phyloP scores from a whole-genome alignment of 768 basidiomycete species.

The Suillus weaverae region DNA sequence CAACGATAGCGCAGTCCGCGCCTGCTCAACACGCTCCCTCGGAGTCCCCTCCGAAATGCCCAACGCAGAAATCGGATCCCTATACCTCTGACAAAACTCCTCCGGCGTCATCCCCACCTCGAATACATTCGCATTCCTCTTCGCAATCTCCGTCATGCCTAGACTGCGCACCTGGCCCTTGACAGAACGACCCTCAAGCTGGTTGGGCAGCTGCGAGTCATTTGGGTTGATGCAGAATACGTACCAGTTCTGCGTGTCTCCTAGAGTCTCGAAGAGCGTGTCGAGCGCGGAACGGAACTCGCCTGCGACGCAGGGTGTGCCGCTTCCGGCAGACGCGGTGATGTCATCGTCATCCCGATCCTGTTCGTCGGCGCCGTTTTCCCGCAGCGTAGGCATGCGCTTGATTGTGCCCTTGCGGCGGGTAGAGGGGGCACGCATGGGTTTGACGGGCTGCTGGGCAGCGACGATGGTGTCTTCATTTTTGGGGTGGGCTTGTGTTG shows the following conservation, averaged over 20 bases:
- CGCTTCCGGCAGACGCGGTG: conserved; percentile 31
- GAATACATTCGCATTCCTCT: conserved; percentile 62
- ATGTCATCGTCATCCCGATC: conserved; percentile 41
- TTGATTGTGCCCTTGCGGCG: conserved; percentile 75
- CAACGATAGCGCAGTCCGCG: conserved; percentile 54
- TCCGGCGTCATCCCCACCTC: conserved; percentile 83
- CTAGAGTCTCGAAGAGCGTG: conserved; percentile 82
- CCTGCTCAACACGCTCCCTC: conserved; percentile 60
- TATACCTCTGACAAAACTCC: conserved; percentile 87
- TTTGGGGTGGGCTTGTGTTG: conserved; percentile 87
- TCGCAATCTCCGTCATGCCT: conserved; percentile 77
- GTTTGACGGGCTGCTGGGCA: conserved; percentile 90
- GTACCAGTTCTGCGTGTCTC: conserved; percentile 89
- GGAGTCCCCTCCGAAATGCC: conserved; percentile 62
- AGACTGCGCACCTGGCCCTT: conserved; percentile 88
- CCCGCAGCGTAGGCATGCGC: conserved; percentile 43
- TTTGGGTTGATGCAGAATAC: conserved; percentile 94
- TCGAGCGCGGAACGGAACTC: conserved; percentile 86
- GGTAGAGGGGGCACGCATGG: conserved; percentile 91
- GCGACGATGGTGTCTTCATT: conserved; percentile 96
- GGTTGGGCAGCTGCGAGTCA: conserved; percentile 91
- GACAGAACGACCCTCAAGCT: conserved; percentile 87
- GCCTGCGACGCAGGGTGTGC: conserved; percentile 75
- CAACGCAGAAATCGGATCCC: conserved; percentile 55
- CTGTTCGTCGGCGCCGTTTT: conserved; percentile 38